A percentile compares a stretch with the other conserved stretches of the same genome.
Evolutionary conservation across 305 asterid genomes (phyloP).

Genomic region (Salvia sclarea): DNA sequence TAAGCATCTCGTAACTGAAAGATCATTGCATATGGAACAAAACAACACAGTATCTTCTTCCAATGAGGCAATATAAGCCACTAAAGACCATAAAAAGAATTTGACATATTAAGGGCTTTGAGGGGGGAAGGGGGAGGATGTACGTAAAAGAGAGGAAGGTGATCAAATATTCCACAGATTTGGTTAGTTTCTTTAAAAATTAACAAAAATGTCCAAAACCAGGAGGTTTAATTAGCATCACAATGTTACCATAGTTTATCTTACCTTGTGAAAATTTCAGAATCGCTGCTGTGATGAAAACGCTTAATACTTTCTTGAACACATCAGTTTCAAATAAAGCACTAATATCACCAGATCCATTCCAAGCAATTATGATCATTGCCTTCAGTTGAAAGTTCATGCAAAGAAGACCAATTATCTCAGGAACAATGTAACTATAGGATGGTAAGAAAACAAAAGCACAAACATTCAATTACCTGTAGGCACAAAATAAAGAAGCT

Average conservation of each 20-base stretch:
- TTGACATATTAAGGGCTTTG: neutral
- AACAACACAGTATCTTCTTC: neutral
- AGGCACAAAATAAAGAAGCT: constrained; percentile 81
- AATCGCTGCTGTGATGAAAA: constrained; percentile 92
- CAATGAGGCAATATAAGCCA: neutral
- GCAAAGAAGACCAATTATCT: constrained; percentile 25
- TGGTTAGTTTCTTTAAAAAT: constrained; percentile 6
- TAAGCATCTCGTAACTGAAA: constrained; percentile 12
- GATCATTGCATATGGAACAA: neutral
- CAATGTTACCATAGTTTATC: constrained; percentile 23
- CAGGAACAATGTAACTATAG: constrained; percentile 21
- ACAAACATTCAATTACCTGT: constrained; percentile 58
- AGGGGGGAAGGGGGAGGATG: neutral
- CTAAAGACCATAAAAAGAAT: neutral
- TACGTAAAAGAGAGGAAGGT: constrained; percentile 1
- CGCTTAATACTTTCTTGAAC: constrained; percentile 81
- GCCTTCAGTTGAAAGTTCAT: constrained; percentile 55
- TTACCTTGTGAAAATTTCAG: constrained; percentile 84
- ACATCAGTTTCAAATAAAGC: constrained; percentile 64
- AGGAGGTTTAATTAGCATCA: neutral
- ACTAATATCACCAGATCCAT: constrained; percentile 69
- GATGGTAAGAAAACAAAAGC: constrained; percentile 22
- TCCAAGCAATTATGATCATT: constrained; percentile 93
- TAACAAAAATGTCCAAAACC: constrained; percentile 3
- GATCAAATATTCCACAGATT: neutral